Conservation (phyloP, 768 basidiomycete species). For the Boletus tylopilopsis region DNA sequence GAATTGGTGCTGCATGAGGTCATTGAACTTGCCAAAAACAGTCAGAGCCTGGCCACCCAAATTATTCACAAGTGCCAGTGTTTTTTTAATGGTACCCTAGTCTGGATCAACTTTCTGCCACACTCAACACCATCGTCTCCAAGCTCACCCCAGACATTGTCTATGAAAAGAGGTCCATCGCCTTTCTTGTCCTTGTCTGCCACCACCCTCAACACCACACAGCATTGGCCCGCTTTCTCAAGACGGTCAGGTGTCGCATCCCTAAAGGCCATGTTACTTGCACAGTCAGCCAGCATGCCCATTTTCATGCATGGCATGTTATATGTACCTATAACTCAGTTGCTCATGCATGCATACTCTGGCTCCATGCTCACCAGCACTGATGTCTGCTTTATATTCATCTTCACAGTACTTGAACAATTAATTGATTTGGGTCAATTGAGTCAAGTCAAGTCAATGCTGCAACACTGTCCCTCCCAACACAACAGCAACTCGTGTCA, state of each 20-base stretch:
- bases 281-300: slow-evolving; percentile 9
- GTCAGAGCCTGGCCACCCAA: too few relatives aligned
- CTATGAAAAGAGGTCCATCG: slow-evolving; percentile 83
- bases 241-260: slow-evolving; percentile 88
- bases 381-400: slow-evolving; percentile 69
- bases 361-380: slow-evolving; percentile 77
- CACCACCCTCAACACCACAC: background rate
- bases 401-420: too few relatives aligned
- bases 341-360: slow-evolving; percentile 73
- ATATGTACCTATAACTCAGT: slow-evolving; percentile 67
- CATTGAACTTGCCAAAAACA: background rate
- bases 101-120: slow-evolving; percentile 48
- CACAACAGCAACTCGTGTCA: too few relatives aligned
- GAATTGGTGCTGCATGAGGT: background rate
- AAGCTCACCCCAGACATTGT: slow-evolving; percentile 87
- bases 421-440: too few relatives aligned
- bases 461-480: too few relatives aligned
- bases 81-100: too few relatives aligned
- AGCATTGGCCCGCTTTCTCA: slow-evolving; percentile 43
- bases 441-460: too few relatives aligned
- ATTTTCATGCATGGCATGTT: background rate
- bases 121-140: slow-evolving; percentile 85
- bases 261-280: too few relatives aligned
- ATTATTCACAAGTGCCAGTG: too few relatives aligned
- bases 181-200: background rate